Percentiles rank a stretch among this genome's conserved stretches.
Conservation (phyloP, 352 stramenopile genomes). For the Lagenidium sp. region DNA sequence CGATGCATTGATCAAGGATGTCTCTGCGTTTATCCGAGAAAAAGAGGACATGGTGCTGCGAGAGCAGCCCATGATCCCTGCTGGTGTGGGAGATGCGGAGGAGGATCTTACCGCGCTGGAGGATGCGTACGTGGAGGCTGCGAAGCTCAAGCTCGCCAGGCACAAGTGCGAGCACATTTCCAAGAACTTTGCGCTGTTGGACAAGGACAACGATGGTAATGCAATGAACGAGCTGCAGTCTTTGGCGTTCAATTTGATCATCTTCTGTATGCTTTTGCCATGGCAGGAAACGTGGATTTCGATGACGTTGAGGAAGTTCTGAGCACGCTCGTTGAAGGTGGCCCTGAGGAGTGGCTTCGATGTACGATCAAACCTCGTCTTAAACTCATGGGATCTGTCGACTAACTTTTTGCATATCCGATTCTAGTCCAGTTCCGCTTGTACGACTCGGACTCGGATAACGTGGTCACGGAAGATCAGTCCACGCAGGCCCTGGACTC, state of each 20-base stretch:
- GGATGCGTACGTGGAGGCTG: conserved; percentile 37
- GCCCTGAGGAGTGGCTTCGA: conserved; percentile 6
- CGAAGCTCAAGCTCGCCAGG: conserved; percentile 51
- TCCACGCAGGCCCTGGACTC: conserved; percentile 47
- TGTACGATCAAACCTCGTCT: neutral
- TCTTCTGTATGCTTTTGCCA: too few species aligned
- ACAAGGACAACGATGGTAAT: conserved; percentile 64
- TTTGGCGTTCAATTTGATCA: too few species aligned
- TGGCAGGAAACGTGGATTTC: too few species aligned
- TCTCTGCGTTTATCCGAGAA: conserved; percentile 26
- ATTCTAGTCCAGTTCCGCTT: conserved; percentile 58
- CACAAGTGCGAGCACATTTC: conserved; percentile 40
- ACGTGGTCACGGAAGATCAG: conserved; percentile 42
- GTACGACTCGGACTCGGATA: conserved; percentile 42
- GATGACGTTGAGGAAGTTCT: conserved; percentile 35
- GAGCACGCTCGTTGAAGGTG: conserved; percentile 8
- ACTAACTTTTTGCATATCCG: too few species aligned
- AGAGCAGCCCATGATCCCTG: conserved; percentile 21
- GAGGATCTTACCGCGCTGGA: conserved; percentile 8
- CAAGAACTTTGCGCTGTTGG: conserved; percentile 38
- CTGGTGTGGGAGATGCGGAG: conserved; percentile 19
- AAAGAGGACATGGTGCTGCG: conserved; percentile 31
- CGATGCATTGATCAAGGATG: conserved; percentile 36
- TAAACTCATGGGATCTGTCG: too few species aligned
- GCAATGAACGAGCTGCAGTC: too few species aligned